phyloP scores from a whole-genome alignment of 805 yeast genomes.

The Kodamaea leandrae region DNA sequence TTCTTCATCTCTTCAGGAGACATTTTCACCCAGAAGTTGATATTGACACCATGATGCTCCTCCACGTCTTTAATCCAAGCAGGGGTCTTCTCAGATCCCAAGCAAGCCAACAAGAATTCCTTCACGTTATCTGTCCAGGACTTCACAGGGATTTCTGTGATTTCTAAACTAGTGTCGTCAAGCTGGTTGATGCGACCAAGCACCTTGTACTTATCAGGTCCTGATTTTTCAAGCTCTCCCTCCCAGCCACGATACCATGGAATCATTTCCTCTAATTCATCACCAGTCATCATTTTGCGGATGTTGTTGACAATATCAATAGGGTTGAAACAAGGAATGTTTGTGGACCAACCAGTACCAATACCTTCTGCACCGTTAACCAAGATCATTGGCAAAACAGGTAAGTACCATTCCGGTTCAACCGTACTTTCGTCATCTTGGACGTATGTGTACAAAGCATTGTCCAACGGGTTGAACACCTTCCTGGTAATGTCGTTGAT shows the following conservation, averaged over 20 bases:
- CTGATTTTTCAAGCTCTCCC: conserved; percentile 67
- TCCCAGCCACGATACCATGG: conserved; percentile 98
- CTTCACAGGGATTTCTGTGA: conserved; percentile 88
- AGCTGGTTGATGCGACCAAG: conserved; percentile 79
- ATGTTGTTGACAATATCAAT: conserved; percentile 74
- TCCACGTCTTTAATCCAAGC: conserved; percentile 94
- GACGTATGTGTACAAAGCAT: conserved; percentile 70
- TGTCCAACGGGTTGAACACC: conserved; percentile 78
- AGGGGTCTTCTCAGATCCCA: conserved; percentile 70
- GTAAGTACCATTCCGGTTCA: conserved; percentile 94
- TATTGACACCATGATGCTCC: conserved; percentile 85
- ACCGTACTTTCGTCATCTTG: conserved; percentile 93
- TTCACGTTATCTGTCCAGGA: conserved; percentile 92
- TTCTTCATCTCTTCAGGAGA: conserved; percentile 80
- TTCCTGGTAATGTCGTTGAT: conserved; percentile 70
- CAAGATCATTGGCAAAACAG: conserved; percentile 90
- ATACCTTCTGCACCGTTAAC: conserved; percentile 98
- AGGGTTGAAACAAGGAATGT: conserved; percentile 89
- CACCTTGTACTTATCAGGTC: conserved; percentile 67
- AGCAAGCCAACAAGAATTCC: conserved; percentile 72
- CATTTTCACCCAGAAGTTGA: conserved; percentile 75
- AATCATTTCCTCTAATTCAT: conserved; percentile 65
- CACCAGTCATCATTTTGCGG: conserved; percentile 67
- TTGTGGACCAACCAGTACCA: conserved; percentile 98
- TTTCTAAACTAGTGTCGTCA: conserved; percentile 77